Conservation (phyloP, 768 basidiomycete species). For the Rhodocollybia butyracea region DNA sequence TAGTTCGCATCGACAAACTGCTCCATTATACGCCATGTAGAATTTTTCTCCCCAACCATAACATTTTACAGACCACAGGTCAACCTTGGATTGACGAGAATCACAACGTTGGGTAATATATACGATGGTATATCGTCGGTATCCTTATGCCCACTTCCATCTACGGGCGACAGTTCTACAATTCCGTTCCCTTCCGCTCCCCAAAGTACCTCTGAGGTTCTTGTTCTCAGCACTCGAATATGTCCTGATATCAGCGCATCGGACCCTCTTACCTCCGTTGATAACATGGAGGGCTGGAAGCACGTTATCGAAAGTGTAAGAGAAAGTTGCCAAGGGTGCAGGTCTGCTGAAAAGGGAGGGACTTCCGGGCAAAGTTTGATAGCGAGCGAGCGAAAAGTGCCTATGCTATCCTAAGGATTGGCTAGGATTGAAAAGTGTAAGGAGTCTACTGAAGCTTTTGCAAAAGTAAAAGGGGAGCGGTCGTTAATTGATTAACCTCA, state of each 20-base stretch:
- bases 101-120: slow-evolving; percentile 57
- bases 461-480: background rate
- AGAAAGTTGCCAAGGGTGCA: slow-evolving; percentile 33
- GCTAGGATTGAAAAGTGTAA: background rate
- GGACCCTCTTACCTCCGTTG: slow-evolving; percentile 8
- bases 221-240: slow-evolving; percentile 48
- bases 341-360: slow-evolving; percentile 38
- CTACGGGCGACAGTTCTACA: slow-evolving; percentile 32
- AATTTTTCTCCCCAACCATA: background rate
- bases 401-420: slow-evolving; percentile 2
- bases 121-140: slow-evolving; percentile 43
- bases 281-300: slow-evolving; percentile 28
- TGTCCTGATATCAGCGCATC: slow-evolving; percentile 44
- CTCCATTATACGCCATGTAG: background rate
- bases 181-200: slow-evolving; percentile 51
- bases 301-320: slow-evolving; percentile 41
- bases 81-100: slow-evolving; percentile 53
- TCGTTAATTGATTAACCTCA: no score
- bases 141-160: slow-evolving; percentile 50
- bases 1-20: slow-evolving; percentile 49
- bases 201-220: slow-evolving; percentile 49
- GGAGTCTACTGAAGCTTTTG: slow-evolving; percentile 7
- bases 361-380: slow-evolving; percentile 36
- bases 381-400: slow-evolving; percentile 4
- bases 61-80: slow-evolving; percentile 33